A percentile compares a stretch with the other conserved stretches of the same genome.
Evolutionary conservation across 805 yeast species (phyloP).

Genomic region (Pichia exigua): DNA sequence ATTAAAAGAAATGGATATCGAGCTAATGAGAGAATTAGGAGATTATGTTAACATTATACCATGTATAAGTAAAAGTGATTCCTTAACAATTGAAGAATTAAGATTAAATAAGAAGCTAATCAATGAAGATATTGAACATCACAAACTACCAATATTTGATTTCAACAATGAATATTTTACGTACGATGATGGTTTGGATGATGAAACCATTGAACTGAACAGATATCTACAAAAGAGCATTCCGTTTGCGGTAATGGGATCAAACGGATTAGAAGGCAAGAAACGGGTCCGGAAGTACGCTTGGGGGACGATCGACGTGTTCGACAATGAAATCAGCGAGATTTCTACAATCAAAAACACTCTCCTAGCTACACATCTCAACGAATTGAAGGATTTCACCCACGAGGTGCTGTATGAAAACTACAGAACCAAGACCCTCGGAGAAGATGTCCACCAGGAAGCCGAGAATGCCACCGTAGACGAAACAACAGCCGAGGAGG

Average conservation of each 20-base stretch:
- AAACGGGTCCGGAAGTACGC: constrained; percentile 50
- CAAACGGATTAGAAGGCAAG: constrained; percentile 33
- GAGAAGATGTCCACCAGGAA: constrained; percentile 9
- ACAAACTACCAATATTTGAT: constrained; percentile 68
- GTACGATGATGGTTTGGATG: constrained; percentile 24
- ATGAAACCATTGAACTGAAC: constrained; percentile 26
- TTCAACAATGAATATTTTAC: constrained; percentile 54
- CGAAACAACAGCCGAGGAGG: background rate
- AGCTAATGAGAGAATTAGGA: constrained; percentile 60
- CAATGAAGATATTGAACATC: constrained; percentile 64
- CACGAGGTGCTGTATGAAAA: constrained; percentile 82
- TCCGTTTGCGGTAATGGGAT: constrained; percentile 63
- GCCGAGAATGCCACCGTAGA: background rate
- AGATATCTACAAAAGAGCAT: constrained; percentile 36
- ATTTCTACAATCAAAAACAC: constrained; percentile 74
- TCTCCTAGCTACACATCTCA: constrained; percentile 72
- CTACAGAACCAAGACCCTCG: constrained; percentile 62
- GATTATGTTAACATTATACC: constrained; percentile 78
- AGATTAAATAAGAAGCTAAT: constrained; percentile 65
- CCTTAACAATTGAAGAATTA: constrained; percentile 63
- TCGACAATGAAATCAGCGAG: constrained; percentile 66
- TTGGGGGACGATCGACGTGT: constrained; percentile 60
- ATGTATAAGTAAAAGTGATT: constrained; percentile 72
- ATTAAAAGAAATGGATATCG: constrained; percentile 63
- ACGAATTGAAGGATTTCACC: constrained; percentile 82